phyloP scores from a whole-genome alignment of 75 land plant genomes.

The Pinus taeda region DNA sequence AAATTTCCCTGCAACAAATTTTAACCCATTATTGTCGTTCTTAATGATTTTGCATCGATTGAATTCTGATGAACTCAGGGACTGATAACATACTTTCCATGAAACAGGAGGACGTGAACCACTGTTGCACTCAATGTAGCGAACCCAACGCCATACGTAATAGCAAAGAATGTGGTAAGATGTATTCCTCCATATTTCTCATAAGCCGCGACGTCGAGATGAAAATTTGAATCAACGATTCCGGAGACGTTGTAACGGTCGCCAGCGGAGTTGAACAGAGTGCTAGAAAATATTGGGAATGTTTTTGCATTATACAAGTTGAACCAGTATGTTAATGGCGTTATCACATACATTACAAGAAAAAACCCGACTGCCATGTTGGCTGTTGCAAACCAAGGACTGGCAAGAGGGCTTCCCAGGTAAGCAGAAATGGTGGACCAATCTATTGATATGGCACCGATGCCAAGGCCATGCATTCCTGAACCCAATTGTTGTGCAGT shows the following conservation, averaged over 20 bases:
- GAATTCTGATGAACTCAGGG: not conserved
- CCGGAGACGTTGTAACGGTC: slow-evolving; percentile 28
- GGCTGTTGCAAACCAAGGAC: slow-evolving; percentile 30
- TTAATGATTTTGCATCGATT: no score
- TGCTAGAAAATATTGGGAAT: slow-evolving; percentile 12
- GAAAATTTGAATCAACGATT: slow-evolving; percentile 41
- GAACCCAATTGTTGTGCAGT: slow-evolving; percentile 31
- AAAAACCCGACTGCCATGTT: slow-evolving; percentile 20
- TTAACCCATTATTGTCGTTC: not conserved
- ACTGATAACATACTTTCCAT: slow-evolving; percentile 57
- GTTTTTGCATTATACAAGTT: slow-evolving; percentile 26
- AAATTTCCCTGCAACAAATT: slow-evolving; percentile 45
- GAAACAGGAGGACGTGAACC: slow-evolving; percentile 66
- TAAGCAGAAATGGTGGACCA: slow-evolving; percentile 28
- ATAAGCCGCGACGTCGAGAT: slow-evolving; percentile 47
- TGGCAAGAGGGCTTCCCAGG: slow-evolving; percentile 29
- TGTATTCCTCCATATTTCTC: slow-evolving; percentile 30
- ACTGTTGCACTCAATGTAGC: slow-evolving; percentile 63
- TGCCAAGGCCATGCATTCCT: slow-evolving; percentile 29
- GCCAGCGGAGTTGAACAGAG: not conserved
- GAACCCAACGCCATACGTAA: slow-evolving; percentile 74
- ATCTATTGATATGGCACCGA: slow-evolving; percentile 17
- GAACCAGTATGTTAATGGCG: slow-evolving; percentile 17
- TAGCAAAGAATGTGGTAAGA: slow-evolving; percentile 66
- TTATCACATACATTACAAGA: slow-evolving; percentile 18